Evolutionary conservation across 2,329 filamentous ascomycete species (phyloP), one percentile per base, ranked within the genome.

Genomic region (Coniochaeta sp.): DNA sequence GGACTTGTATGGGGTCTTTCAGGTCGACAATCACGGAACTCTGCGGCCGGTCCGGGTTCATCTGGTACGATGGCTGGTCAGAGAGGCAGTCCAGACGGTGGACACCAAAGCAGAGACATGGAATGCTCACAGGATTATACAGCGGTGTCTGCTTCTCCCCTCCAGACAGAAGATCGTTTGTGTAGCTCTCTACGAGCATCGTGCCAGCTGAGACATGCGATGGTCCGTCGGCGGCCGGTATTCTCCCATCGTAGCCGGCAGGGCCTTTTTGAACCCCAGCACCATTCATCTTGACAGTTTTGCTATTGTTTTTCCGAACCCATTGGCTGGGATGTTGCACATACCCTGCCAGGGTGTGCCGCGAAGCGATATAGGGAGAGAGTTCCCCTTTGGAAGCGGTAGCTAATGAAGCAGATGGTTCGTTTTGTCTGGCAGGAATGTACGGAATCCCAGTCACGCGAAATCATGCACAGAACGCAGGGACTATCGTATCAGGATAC

Each of bases 1-100:
- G 96, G 72, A 96, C 87, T 67, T 92, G 89, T 52, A 99, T 89
- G 62, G 81, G 84, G 72, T 90, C 89, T 64, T 85, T 84, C 58
- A 88, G 77, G 67, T 89, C 83, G 65, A 87, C 79, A 12, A 82
- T 76, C 4, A 74, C 75, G 22, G 83, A 84, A 66, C 79, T 86
- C 64, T 83, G 81, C 12, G 79, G 77, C 58, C 79, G 78, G 32
- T 76, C 74, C 40, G 74, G 63, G 66, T 82, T 85, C 70, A 79
- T 72, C 84, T 85, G 64, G 36, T 62, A 30, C 50, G 40, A 14
- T 2, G 24, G 44, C 40, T 17, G 16, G 26, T 57, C 16, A 54
- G 58, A 56, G 14, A 19, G 14, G 55, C 22, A 28, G 55, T 26
- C 28, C 36, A 56, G 24, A 17, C 9, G 24, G 58, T 8, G 9